phyloP scores from a whole-genome alignment of 2,329 filamentous ascomycete species.

The Penicillium sumatraense region DNA sequence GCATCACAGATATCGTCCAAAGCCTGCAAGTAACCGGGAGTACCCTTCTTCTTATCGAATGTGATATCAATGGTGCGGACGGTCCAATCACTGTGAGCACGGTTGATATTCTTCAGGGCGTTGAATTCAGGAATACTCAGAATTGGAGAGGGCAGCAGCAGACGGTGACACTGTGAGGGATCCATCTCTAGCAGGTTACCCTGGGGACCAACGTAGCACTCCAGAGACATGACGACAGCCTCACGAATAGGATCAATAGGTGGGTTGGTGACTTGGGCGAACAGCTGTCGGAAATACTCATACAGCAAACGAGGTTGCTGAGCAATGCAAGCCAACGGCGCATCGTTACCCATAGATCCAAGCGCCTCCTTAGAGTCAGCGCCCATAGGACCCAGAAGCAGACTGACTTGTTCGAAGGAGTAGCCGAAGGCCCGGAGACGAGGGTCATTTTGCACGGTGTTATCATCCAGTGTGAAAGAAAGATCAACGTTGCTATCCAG shows the following conservation, averaged over 20 bases:
- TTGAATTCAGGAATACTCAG: conserved; percentile 91
- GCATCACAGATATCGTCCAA: conserved; percentile 88
- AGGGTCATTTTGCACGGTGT: conserved; percentile 79
- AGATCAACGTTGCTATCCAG: conserved; percentile 63
- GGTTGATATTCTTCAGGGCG: conserved; percentile 76
- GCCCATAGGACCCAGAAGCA: conserved; percentile 92
- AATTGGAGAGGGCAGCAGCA: conserved; percentile 86
- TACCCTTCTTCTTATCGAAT: conserved; percentile 82
- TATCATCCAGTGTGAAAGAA: conserved; percentile 67
- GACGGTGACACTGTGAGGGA: conserved; percentile 80
- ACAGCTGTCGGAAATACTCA: conserved; percentile 97
- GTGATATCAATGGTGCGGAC: conserved; percentile 91
- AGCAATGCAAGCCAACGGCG: conserved; percentile 88
- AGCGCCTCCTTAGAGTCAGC: conserved; percentile 96
- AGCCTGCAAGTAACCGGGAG: conserved; percentile 82
- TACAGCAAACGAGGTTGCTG: conserved; percentile 85
- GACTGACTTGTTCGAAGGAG: conserved; percentile 90
- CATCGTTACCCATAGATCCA: conserved; percentile 97
- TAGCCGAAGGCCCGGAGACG: conserved; percentile 88
- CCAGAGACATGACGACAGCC: conserved; percentile 96
- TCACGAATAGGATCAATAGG: conserved; percentile 97
- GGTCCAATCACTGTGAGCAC: conserved; percentile 77
- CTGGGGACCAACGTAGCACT: conserved; percentile 94
- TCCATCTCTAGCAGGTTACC: conserved; percentile 96
- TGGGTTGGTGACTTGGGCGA: conserved; percentile 96